Evolutionary conservation across 192 early-diverging fungal species (phyloP).

Genomic region (Dispira simplex): DNA sequence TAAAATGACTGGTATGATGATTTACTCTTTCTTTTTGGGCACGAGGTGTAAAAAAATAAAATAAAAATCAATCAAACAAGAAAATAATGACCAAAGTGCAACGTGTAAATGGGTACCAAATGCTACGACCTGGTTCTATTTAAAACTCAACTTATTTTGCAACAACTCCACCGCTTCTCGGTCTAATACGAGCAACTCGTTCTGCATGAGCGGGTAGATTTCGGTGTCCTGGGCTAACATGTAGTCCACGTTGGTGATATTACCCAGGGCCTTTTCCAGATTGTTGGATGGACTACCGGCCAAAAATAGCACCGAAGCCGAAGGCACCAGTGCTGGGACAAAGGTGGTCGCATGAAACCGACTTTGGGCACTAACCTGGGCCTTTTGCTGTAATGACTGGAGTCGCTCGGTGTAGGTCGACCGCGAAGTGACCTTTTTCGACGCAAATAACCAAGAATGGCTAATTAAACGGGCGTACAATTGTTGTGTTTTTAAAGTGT

Average conservation of each 20-base stretch:
- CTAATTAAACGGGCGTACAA: constrained; percentile 20
- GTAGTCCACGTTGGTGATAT: constrained; percentile 39
- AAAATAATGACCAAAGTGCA: too few relatives aligned
- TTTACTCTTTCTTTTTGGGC: too few relatives aligned
- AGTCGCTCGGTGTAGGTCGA: constrained; percentile 13
- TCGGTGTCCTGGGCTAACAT: constrained; percentile 45
- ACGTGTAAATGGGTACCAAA: too few relatives aligned
- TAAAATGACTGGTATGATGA: too few relatives aligned
- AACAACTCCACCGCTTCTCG: constrained; percentile 43
- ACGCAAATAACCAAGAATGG: constrained; percentile 27
- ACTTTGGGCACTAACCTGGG: background rate
- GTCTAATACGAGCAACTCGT: constrained; percentile 51
- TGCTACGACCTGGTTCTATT: constrained; percentile 8
- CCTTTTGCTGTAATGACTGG: constrained; percentile 13
- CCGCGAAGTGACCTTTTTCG: constrained; percentile 19
- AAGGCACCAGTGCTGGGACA: background rate
- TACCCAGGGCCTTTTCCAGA: constrained; percentile 40
- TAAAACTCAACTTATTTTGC: constrained; percentile 28
- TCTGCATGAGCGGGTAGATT: constrained; percentile 48
- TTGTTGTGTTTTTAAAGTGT: constrained; percentile 39
- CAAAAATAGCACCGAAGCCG: constrained; percentile 18
- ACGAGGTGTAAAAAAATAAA: too few relatives aligned
- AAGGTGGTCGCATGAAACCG: constrained; percentile 14
- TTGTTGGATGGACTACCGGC: constrained; percentile 23
- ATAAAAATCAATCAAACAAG: too few relatives aligned